Evolutionary conservation across 805 yeast genomes (phyloP).

Genomic region (Lipomyces chichibuensis): DNA sequence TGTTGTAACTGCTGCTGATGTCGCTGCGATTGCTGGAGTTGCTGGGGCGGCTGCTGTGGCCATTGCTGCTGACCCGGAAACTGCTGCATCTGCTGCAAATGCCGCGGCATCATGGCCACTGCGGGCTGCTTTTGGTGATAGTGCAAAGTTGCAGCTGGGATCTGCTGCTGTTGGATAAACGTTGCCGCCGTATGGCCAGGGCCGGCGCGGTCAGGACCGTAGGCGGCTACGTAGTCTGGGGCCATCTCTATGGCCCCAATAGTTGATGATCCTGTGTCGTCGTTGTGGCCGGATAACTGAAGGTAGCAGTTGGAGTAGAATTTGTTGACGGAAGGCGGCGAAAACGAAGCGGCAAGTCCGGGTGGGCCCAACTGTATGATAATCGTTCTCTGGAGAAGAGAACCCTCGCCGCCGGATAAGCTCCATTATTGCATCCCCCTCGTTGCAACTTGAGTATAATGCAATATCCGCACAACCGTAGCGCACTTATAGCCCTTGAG

Average conservation of each 20-base stretch:
- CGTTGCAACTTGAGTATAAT: not conserved
- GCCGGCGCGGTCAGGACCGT: not conserved
- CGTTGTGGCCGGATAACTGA: not conserved
- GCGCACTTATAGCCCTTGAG: not conserved
- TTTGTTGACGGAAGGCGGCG: not conserved
- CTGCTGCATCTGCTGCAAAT: slow-evolving; percentile 34
- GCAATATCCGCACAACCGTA: not conserved
- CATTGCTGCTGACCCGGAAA: slow-evolving; percentile 34
- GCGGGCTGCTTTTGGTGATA: not conserved
- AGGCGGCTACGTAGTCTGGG: not conserved
- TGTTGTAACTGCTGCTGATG: slow-evolving; percentile 38
- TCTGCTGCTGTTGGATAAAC: not conserved
- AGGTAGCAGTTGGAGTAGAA: not conserved
- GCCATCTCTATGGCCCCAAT: not conserved
- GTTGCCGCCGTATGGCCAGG: not conserved
- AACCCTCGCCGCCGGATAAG: not conserved
- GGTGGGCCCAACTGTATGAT: not conserved
- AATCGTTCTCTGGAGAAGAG: not conserved
- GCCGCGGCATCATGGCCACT: slow-evolving; percentile 7
- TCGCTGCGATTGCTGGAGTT: slow-evolving; percentile 33
- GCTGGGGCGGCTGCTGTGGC: slow-evolving; percentile 32
- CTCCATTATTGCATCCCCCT: not conserved
- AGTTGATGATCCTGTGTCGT: not conserved
- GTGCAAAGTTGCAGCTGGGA: not conserved
- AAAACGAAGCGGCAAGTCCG: not conserved